Evolutionary conservation across 2,329 filamentous ascomycete species (phyloP).

Genomic region (Lojkania enalia): DNA sequence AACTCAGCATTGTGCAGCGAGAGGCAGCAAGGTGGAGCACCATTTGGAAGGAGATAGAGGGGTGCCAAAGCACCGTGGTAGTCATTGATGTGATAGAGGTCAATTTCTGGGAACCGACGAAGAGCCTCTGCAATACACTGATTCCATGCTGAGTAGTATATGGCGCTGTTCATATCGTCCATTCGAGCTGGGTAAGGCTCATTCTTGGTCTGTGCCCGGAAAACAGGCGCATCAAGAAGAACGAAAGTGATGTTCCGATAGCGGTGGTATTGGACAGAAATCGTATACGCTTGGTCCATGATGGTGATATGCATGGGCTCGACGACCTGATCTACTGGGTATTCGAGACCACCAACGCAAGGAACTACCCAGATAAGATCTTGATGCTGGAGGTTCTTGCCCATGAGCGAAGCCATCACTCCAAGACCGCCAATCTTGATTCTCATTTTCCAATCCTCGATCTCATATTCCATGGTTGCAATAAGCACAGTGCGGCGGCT

Average conservation of each 20-base stretch:
- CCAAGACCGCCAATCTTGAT: conserved; percentile 72
- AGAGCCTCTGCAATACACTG: conserved; percentile 68
- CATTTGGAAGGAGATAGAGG: conserved; percentile 65
- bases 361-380: conserved; percentile 62
- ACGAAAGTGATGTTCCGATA: conserved; percentile 70
- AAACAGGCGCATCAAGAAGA: conserved; percentile 67
- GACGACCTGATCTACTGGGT: conserved; percentile 61
- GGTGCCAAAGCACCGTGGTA: conserved; percentile 67
- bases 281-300: conserved; percentile 62
- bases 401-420: conserved; percentile 72
- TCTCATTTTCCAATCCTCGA: conserved; percentile 70
- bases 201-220: conserved; percentile 64
- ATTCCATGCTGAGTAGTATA: conserved; percentile 73
- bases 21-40: conserved; percentile 64
- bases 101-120: conserved; percentile 61
- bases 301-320: conserved; percentile 66
- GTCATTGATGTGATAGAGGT: conserved; percentile 68
- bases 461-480: conserved; percentile 73
- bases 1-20: conserved; percentile 72
- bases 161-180: conserved; percentile 69
- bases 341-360: conserved; percentile 64
- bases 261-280: conserved; percentile 66
- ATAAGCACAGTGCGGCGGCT: conserved; percentile 62
- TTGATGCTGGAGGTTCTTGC: conserved; percentile 65
- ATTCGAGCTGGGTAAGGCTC: conserved; percentile 69